Evolutionary conservation across 2,329 filamentous ascomycete genomes (phyloP), one percentile per base, ranked within the genome.

Genomic region (Diaporthe sp.): DNA sequence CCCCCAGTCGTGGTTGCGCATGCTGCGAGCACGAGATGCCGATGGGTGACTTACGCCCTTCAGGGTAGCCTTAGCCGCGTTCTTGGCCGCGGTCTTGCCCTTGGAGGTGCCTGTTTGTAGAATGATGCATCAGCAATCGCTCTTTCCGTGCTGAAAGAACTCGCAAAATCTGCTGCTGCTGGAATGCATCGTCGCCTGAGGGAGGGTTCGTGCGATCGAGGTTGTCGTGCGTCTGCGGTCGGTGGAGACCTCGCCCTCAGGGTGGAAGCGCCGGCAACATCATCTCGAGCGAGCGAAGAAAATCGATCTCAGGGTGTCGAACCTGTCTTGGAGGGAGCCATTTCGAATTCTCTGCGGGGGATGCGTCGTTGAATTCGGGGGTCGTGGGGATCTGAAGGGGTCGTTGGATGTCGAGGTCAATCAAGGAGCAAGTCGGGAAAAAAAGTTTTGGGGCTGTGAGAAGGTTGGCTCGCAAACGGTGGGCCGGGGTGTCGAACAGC

Each of bases 51-150:
- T 90, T 95, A 97, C 95, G 87, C 96, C 96, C 89, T 95, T 95
- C 83, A 98, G 93, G 84, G 95, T 94, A 86, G 97, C 94, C 92
- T 99, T 98, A 83, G 97, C 94, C 86, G 97, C 97, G 85, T 93
- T 92, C 83, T 92, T 93, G 88, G 97, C 97, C 92, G 97, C 93
- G 87, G 91, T 92, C 80, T 88, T 83, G 81, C 86, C 86, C 82
- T 86, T 86, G 77, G 83, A 84, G 82, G 86, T 86, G 86, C 88
- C 90, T 92, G 86, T 80, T 75, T 74, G 83, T 79, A 80, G 83
- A 80, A 85, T 86, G 81, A 86, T 83, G 87, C 89, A 92, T 92
- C 90, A 93, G 91, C 91, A 93, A 91, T 92, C 91, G 91, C 91
- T 87, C 91, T 91, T 87, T 80, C 82, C 71, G 51, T 47, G 72